Conservation (phyloP, 2,329 filamentous ascomycete genomes). For the Periconia macrospinosa region DNA sequence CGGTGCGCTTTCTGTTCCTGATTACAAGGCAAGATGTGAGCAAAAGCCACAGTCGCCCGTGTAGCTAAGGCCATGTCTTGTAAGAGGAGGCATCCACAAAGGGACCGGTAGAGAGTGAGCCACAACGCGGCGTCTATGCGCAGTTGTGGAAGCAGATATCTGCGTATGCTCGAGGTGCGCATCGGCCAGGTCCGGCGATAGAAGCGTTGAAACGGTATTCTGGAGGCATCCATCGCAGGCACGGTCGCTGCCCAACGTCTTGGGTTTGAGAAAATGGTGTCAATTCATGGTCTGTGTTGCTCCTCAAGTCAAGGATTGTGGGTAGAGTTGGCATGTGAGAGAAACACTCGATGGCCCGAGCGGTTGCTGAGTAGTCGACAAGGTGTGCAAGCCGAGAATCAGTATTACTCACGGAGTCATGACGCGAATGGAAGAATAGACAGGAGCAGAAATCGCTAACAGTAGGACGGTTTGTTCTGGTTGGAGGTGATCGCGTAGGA, state of each 20-base stretch:
- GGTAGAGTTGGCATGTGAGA: too few species aligned
- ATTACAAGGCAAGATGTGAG: constrained; percentile 7
- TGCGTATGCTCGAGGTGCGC: neutral
- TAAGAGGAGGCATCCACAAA: constrained; percentile 6
- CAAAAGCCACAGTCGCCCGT: constrained; percentile 3
- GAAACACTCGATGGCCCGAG: too few species aligned
- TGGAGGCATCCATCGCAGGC: neutral
- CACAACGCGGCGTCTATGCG: constrained; percentile 4
- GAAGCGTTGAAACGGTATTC: neutral
- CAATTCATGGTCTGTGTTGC: neutral
- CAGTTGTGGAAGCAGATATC: constrained; percentile 1
- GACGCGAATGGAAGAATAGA: neutral
- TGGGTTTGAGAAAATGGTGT: neutral
- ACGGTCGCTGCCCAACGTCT: neutral
- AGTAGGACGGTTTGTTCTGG: neutral
- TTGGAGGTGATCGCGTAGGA: neutral
- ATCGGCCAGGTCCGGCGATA: constrained; percentile 5
- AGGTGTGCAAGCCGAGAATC: neutral
- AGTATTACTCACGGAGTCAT: neutral
- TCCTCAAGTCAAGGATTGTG: too few species aligned
- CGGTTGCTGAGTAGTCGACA: neutral
- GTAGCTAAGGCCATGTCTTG: constrained; percentile 10
- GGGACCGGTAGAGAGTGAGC: constrained; percentile 8
- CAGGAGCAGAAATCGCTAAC: neutral
- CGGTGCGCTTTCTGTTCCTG: constrained; percentile 5